Evolutionary conservation across 495 filamentous ascomycete species (phyloP).

Genomic region (Podospora sp.): DNA sequence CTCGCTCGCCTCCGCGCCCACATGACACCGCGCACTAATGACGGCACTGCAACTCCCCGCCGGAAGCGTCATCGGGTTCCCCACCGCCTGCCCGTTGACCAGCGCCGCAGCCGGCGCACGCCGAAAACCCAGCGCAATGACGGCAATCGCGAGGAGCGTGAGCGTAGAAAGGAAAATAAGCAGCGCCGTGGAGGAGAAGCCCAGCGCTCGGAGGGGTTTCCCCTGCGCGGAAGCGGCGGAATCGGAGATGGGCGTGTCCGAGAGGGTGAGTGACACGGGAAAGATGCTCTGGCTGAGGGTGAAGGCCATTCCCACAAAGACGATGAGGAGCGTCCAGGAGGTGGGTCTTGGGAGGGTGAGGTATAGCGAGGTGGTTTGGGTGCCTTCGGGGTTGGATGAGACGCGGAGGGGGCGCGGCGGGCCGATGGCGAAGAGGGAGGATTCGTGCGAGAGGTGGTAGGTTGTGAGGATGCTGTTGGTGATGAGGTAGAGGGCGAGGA

Average conservation of each 20-base stretch:
- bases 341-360: constrained; percentile 45
- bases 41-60: constrained; percentile 48
- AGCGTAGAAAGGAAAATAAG: constrained; percentile 40
- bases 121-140: constrained; percentile 37
- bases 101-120: constrained; percentile 34
- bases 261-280: constrained; percentile 23
- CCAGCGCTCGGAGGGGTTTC: constrained; percentile 25
- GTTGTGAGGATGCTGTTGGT: constrained; percentile 44
- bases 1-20: constrained; percentile 3
- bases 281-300: constrained; percentile 42
- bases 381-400: constrained; percentile 34
- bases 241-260: constrained; percentile 6
- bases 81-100: constrained; percentile 34
- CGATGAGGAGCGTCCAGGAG: constrained; percentile 39
- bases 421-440: constrained; percentile 40
- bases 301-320: constrained; percentile 44
- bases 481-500: constrained; percentile 44
- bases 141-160: constrained; percentile 31
- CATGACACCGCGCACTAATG: constrained; percentile 45
- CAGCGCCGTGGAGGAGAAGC: constrained; percentile 40
- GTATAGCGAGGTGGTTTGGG: constrained; percentile 42
- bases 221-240: neutral
- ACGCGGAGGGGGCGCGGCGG: constrained; percentile 40
- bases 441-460: constrained; percentile 48
- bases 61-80: constrained; percentile 46